phyloP scores from a whole-genome alignment of 805 yeast species.

The Wickerhamiella hasegawae region DNA sequence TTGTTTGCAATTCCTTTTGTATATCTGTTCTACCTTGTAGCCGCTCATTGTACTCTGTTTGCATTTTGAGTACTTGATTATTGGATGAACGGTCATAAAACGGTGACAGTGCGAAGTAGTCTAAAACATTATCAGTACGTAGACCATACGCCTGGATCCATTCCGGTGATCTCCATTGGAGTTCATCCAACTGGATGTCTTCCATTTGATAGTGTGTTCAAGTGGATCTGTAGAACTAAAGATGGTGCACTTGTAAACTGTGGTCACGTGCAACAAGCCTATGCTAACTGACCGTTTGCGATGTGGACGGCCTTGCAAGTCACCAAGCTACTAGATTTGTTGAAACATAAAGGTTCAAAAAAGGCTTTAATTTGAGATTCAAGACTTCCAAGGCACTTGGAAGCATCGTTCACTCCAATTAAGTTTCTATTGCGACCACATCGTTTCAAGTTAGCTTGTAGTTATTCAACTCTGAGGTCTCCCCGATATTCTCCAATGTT shows the following conservation, averaged over 20 bases:
- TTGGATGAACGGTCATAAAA: conserved; percentile 88
- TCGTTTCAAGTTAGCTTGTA: too few species aligned
- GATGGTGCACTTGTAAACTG: neutral
- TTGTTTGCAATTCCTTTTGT: conserved; percentile 47
- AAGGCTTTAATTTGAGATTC: too few species aligned
- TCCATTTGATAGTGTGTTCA: neutral
- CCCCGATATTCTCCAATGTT: too few species aligned
- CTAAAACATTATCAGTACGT: conserved; percentile 77
- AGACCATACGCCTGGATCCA: conserved; percentile 82
- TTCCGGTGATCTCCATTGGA: conserved; percentile 96
- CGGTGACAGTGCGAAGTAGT: conserved; percentile 86
- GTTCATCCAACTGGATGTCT: conserved; percentile 44
- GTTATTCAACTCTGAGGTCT: too few species aligned
- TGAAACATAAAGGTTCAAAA: too few species aligned
- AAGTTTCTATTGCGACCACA: too few species aligned
- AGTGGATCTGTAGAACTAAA: neutral
- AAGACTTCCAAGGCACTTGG: too few species aligned
- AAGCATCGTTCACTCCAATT: too few species aligned
- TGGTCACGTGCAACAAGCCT: too few species aligned
- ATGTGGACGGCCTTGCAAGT: too few species aligned
- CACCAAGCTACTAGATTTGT: too few species aligned
- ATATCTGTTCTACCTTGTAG: conserved; percentile 25
- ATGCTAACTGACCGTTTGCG: too few species aligned
- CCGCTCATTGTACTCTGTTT: conserved; percentile 60
- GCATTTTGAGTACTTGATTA: conserved; percentile 92